Evolutionary conservation across 306 rosid genomes (phyloP).

Genomic region (Prunus mume): DNA sequence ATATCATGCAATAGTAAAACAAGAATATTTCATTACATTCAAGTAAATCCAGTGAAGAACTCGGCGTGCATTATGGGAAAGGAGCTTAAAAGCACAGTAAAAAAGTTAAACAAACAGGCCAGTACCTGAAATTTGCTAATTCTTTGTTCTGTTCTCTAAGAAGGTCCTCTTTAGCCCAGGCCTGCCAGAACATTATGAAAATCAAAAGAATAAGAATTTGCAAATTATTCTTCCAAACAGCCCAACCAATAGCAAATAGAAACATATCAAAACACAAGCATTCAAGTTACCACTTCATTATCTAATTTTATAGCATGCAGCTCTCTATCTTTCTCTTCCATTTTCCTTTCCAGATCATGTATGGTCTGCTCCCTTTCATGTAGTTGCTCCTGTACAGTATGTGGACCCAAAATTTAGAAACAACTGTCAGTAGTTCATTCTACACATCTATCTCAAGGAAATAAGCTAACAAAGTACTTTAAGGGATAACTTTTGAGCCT

Average conservation of each 20-base stretch:
- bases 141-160: slow-evolving; percentile 87
- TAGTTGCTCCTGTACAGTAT: slow-evolving; percentile 72
- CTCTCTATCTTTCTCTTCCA: slow-evolving; percentile 90
- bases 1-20: not conserved
- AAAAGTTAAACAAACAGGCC: slow-evolving; percentile 8
- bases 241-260: not conserved
- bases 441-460: slow-evolving; percentile 12
- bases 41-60: not conserved
- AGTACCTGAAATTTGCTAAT: slow-evolving; percentile 78
- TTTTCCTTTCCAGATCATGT: slow-evolving; percentile 74
- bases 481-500: not conserved
- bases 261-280: slow-evolving; percentile 13
- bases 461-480: not conserved
- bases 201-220: not conserved
- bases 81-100: not conserved
- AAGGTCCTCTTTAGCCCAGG: slow-evolving; percentile 95
- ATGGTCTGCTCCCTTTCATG: slow-evolving; percentile 66
- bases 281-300: slow-evolving; percentile 81
- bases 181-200: slow-evolving; percentile 42
- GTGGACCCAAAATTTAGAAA: slow-evolving; percentile 31
- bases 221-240: slow-evolving; percentile 7
- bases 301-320: slow-evolving; percentile 77
- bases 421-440: slow-evolving; percentile 6
- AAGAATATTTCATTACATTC: not conserved
- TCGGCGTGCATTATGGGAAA: not conserved